A percentile compares a stretch with the other conserved stretches of the same genome.
Evolutionary conservation across 2,329 filamentous ascomycete genomes (phyloP).

Genomic region (Neonectria punicea): DNA sequence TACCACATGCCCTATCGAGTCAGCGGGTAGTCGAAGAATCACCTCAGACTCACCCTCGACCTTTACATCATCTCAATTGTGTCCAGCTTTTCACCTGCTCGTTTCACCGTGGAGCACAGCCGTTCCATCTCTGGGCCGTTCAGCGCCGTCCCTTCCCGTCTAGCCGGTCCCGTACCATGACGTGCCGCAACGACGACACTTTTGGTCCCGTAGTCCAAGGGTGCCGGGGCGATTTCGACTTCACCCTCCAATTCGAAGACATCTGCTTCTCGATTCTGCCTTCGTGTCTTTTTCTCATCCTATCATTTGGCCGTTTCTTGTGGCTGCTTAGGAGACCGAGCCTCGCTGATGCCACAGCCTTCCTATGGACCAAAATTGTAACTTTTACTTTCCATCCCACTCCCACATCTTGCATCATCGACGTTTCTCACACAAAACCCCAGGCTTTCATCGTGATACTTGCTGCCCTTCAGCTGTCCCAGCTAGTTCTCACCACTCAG

Average conservation of each 20-base stretch:
- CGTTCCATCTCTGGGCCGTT: not conserved
- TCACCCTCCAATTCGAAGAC: too few species aligned
- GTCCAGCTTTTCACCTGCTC: not conserved
- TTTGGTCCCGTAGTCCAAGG: too few species aligned
- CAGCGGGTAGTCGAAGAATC: not conserved
- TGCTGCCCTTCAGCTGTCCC: not conserved
- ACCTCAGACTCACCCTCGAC: not conserved
- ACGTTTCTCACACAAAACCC: not conserved
- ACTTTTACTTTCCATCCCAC: not conserved
- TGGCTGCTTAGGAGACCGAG: conserved; percentile 4
- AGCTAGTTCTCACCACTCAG: not conserved
- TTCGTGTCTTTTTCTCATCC: not conserved
- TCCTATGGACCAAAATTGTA: conserved; percentile 11
- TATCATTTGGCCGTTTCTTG: conserved; percentile 4
- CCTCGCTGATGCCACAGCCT: conserved; percentile 1
- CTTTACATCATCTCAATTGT: too few species aligned
- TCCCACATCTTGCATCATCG: not conserved
- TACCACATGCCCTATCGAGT: conserved; percentile 1
- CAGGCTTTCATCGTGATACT: conserved; percentile 1
- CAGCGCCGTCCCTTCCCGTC: not conserved
- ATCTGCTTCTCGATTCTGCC: too few species aligned
- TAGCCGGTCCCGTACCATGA: conserved; percentile 13
- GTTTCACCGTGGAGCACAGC: not conserved
- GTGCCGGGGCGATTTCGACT: too few species aligned
- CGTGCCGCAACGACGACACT: not conserved